Percentiles rank a stretch among this genome's conserved stretches.
Evolutionary conservation across 2,329 filamentous ascomycete genomes (phyloP).

Genomic region (Exophiala alcalophila): DNA sequence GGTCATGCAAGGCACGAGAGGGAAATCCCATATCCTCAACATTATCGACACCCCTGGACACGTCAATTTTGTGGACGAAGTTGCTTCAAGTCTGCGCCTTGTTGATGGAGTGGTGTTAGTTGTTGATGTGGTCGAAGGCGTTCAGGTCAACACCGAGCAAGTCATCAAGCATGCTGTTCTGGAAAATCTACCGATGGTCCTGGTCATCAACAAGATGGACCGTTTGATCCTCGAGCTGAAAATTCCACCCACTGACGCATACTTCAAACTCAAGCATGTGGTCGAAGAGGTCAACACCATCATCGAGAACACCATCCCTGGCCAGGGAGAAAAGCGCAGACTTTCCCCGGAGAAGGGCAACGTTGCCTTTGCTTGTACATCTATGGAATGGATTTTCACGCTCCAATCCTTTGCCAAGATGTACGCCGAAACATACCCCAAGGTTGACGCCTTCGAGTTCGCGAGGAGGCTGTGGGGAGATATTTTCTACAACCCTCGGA

Average conservation of each 20-base stretch:
- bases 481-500: slow-evolving; percentile 89
- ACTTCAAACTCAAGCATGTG: slow-evolving; percentile 99
- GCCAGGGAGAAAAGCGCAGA: slow-evolving; percentile 72
- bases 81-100: slow-evolving; percentile 80
- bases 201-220: slow-evolving; percentile 97
- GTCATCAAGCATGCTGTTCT: slow-evolving; percentile 94
- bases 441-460: slow-evolving; percentile 79
- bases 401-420: slow-evolving; percentile 91
- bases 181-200: slow-evolving; percentile 80
- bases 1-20: slow-evolving; percentile 79
- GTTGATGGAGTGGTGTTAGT: slow-evolving; percentile 90
- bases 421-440: slow-evolving; percentile 85
- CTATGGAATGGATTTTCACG: slow-evolving; percentile 96
- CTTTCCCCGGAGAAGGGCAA: slow-evolving; percentile 96
- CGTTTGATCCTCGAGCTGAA: slow-evolving; percentile 90
- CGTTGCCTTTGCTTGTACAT: slow-evolving; percentile 91
- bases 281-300: slow-evolving; percentile 96
- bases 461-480: slow-evolving; percentile 88
- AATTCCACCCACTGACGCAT: slow-evolving; percentile 89
- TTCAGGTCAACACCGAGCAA: slow-evolving; percentile 96
- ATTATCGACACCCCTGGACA: slow-evolving; percentile 95
- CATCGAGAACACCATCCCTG: slow-evolving; percentile 83
- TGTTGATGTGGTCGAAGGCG: slow-evolving; percentile 96
- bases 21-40: slow-evolving; percentile 93
- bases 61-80: slow-evolving; percentile 97